A percentile compares a stretch with the other conserved stretches of the same genome.
Evolutionary conservation across 352 stramenopile genomes (phyloP).

Genomic region (Phytopythium litorale): DNA sequence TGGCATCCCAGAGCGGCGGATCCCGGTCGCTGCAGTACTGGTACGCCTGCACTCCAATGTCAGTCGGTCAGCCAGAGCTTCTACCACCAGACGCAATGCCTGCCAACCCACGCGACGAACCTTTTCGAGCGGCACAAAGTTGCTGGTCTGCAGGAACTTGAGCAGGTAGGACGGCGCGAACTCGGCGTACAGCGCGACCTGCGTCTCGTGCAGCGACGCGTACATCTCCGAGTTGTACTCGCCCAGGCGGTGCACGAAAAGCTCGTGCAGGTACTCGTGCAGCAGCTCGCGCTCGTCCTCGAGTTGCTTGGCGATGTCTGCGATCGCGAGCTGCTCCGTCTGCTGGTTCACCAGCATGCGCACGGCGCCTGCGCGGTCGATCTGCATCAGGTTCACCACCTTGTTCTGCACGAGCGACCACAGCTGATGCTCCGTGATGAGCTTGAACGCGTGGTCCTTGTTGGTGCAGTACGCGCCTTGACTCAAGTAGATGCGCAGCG

Average conservation of each 20-base stretch:
- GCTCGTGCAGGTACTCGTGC: conserved; percentile 74
- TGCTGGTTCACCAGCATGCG: conserved; percentile 75
- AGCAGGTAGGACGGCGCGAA: conserved; percentile 61
- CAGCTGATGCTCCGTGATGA: conserved; percentile 80
- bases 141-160: conserved; percentile 76
- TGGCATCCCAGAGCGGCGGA: conserved; percentile 76
- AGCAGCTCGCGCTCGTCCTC: conserved; percentile 59
- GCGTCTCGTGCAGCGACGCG: conserved; percentile 60
- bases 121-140: conserved; percentile 83
- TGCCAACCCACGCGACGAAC: conserved; percentile 13
- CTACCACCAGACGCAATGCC: too few relatives aligned
- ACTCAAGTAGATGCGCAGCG: conserved; percentile 80
- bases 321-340: conserved; percentile 75
- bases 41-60: conserved; percentile 37
- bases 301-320: conserved; percentile 73
- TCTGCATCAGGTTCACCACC: conserved; percentile 71
- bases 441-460: conserved; percentile 83
- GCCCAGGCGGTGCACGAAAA: conserved; percentile 59
- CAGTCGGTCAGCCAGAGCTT: background rate
- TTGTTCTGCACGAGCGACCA: conserved; percentile 80
- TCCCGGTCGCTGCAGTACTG: conserved; percentile 71
- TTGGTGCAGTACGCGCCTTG: conserved; percentile 82
- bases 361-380: conserved; percentile 63
- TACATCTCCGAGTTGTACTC: conserved; percentile 84
- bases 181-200: conserved; percentile 73